Conservation (phyloP, 495 filamentous ascomycete genomes). For the Neurospora sp. region DNA sequence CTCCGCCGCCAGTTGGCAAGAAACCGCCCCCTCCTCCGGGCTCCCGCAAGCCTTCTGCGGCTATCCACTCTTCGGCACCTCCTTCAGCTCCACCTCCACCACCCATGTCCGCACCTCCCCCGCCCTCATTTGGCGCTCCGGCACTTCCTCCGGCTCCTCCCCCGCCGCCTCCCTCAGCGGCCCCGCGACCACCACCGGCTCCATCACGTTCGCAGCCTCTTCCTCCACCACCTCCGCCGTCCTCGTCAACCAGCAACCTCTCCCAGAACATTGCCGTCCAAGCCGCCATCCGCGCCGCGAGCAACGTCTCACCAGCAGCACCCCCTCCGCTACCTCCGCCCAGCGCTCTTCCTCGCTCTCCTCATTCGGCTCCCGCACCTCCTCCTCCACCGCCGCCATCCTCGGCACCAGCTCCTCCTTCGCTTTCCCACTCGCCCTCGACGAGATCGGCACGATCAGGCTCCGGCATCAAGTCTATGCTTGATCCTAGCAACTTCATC, state of each 20-base stretch:
- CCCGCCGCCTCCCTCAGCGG: conserved; percentile 36
- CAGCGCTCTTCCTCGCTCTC: conserved; percentile 21
- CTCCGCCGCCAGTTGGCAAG: conserved; percentile 51
- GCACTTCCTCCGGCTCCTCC: conserved; percentile 40
- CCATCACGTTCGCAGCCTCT: conserved; percentile 6
- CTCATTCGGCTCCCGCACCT: conserved; percentile 23
- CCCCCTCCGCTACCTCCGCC: conserved; percentile 35
- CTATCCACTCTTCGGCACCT: conserved; percentile 36
- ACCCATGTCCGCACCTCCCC: conserved; percentile 32
- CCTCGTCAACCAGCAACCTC: conserved; percentile 10
- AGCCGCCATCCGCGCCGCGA: conserved; percentile 39
- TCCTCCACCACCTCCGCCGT: conserved; percentile 20
- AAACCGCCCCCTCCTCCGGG: conserved; percentile 62
- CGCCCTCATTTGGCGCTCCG: conserved; percentile 42
- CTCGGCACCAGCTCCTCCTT: conserved; percentile 25
- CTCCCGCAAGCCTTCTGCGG: conserved; percentile 54
- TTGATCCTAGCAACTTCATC: conserved; percentile 71
- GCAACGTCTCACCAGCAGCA: conserved; percentile 32
- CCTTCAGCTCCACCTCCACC: conserved; percentile 44
- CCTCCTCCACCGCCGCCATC: conserved; percentile 26
- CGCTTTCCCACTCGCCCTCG: conserved; percentile 24
- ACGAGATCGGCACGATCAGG: conserved; percentile 20
- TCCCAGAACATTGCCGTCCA: conserved; percentile 38
- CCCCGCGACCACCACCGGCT: conserved; percentile 32
- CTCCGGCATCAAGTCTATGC: conserved; percentile 41